Conservation (phyloP, 345 rosid species). For the Geranium rotundifolium region DNA sequence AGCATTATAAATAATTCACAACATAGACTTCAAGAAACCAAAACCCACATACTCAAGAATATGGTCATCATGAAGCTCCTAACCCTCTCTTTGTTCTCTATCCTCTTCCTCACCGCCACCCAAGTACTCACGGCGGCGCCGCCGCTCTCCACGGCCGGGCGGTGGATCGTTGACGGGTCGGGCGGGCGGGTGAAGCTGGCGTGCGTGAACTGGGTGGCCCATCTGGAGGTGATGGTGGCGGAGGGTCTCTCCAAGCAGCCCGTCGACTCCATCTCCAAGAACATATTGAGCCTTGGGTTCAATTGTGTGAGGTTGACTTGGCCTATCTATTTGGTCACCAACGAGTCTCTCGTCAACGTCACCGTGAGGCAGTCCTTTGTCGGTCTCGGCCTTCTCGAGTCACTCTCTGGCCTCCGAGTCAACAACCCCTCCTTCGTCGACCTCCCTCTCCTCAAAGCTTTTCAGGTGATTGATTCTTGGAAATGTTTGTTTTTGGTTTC, state of each 20-base stretch:
- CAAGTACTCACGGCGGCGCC: constrained; percentile 9
- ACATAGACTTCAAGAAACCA: background rate
- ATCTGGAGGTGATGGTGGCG: constrained; percentile 25
- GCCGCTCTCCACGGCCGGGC: constrained; percentile 18
- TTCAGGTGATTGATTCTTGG: constrained; percentile 13
- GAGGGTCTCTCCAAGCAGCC: constrained; percentile 36
- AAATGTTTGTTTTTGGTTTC: no score
- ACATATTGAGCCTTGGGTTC: constrained; percentile 24
- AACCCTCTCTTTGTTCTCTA: background rate
- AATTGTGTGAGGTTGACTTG: constrained; percentile 35
- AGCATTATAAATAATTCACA: background rate
- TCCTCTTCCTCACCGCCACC: background rate
- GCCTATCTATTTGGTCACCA: constrained; percentile 27
- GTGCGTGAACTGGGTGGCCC: constrained; percentile 28
- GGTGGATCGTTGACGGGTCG: constrained; percentile 23
- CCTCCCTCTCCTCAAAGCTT: constrained; percentile 26
- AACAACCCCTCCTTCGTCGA: constrained; percentile 27
- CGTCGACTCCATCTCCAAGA: constrained; percentile 16
- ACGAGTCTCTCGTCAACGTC: constrained; percentile 12
- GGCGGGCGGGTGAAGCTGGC: constrained; percentile 24
- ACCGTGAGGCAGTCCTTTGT: constrained; percentile 21
- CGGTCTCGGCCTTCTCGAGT: constrained; percentile 16
- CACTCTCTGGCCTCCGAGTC: constrained; percentile 19
- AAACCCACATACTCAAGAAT: background rate
- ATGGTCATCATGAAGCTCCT: background rate